Base-by-base conservation (phyloP, 192 early-diverging fungal genomes). In the Podila epigama region DNA sequence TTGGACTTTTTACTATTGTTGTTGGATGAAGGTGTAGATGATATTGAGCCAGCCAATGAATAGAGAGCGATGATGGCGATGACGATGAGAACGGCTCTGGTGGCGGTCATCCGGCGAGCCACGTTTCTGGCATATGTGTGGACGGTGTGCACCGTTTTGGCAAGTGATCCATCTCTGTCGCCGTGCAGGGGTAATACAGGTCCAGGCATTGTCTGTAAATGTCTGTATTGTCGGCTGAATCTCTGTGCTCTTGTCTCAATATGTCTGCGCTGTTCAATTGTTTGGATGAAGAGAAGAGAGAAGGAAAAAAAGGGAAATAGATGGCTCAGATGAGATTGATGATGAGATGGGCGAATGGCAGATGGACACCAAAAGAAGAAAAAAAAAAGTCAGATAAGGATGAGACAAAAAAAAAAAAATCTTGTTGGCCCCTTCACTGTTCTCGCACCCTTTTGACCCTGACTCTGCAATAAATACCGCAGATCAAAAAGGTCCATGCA, bases 161-260 rank as follows among this genome's bases (percentile, higher is more conserved):
- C 31, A 31, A 59, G 27, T 33, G 66, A 60, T 25, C 54, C 54
- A 28, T 58, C 48, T 12, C 39, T 40, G 22, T 68, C 48, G 25
- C 60, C 66, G 34, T 77, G 66, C 33, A 77, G 48, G n/a, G 73
- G 73, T 28, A 77, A 28, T 53, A 77, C 60, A 31, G 68, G 66
- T 77, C 60, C 35, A 37, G 66, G 60, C 70, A 72, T 72, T 20
- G 0, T 44, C 40, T 42, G 7, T 39, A 6, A 9, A 6, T 39
- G 7, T 39, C 6, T 39, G 7, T 39, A 13, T 9, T 39, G 6
- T 39, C 37, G 37, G 37, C 37, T 44, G 16, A 9, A 22, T 48
- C 44, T 48, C n/a, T n/a, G n/a, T n/a, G n/a, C n/a, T n/a, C n/a
- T n/a, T n/a, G n/a, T n/a, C n/a, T n/a, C n/a, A n/a, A n/a, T n/a